These are phyloP conservation scores for Zarea fungicola DNA, from an alignment of 2,329 filamentous ascomycete genomes.

Conservation along the genomic window DNA sequence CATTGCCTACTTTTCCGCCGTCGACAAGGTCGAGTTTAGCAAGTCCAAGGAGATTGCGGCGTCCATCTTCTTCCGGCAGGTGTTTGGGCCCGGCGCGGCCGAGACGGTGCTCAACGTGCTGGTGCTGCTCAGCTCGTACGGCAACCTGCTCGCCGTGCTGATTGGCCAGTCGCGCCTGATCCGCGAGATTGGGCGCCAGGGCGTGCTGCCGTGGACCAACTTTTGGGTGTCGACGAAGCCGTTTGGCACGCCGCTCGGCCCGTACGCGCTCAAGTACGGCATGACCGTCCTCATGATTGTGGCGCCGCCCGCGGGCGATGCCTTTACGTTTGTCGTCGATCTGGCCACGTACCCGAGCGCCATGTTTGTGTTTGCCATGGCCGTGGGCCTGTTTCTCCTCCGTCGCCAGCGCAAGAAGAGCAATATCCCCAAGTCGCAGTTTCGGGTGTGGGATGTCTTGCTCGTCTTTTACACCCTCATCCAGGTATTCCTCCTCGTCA, in stretches of 20 bases:
- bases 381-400: slow-evolving; percentile 52
- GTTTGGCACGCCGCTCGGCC: slow-evolving; percentile 58
- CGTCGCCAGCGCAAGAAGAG: slow-evolving; percentile 48
- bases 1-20: slow-evolving; percentile 55
- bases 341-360: slow-evolving; percentile 52
- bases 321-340: slow-evolving; percentile 60
- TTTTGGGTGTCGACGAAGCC: slow-evolving; percentile 61
- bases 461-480: slow-evolving; percentile 55
- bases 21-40: slow-evolving; percentile 49
- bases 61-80: slow-evolving; percentile 52
- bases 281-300: slow-evolving; percentile 56
- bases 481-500: slow-evolving; percentile 58
- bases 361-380: slow-evolving; percentile 53
- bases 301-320: slow-evolving; percentile 56
- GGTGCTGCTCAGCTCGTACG: slow-evolving; percentile 52
- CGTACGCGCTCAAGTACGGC: slow-evolving; percentile 52
- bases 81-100: slow-evolving; percentile 47
- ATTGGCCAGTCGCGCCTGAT: slow-evolving; percentile 52
- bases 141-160: slow-evolving; percentile 52
- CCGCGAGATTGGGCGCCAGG: slow-evolving; percentile 56
- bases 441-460: slow-evolving; percentile 53
- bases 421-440: slow-evolving; percentile 44
- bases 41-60: slow-evolving; percentile 50
- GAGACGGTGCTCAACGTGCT: slow-evolving; percentile 52
- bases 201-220: slow-evolving; percentile 52